Conservation (phyloP, 164 flowering plant genomes). For the Cinnamomum micranthum region DNA sequence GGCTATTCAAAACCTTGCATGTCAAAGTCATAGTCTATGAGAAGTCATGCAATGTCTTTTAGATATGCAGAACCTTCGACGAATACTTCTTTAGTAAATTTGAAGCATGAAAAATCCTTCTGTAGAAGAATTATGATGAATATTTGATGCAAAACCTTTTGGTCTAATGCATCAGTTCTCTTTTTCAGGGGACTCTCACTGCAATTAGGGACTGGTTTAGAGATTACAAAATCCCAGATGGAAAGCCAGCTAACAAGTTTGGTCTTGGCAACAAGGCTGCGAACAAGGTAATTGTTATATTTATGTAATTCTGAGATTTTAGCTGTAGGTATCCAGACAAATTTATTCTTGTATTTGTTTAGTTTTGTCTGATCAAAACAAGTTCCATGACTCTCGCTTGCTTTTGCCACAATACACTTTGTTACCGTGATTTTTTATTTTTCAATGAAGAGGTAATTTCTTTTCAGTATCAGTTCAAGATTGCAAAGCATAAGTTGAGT, state of each 20-base stretch:
- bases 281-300: constrained; percentile 54
- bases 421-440: too few species aligned
- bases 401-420: not conserved
- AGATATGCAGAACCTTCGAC: too few species aligned
- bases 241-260: constrained; percentile 93
- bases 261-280: constrained; percentile 96
- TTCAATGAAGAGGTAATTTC: not conserved
- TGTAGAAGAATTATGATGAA: too few species aligned
- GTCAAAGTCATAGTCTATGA: too few species aligned
- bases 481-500: constrained; percentile 1
- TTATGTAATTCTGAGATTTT: not conserved
- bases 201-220: constrained; percentile 98
- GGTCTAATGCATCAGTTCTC: constrained; percentile 7
- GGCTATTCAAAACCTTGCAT: too few species aligned
- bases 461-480: not conserved
- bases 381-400: not conserved
- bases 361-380: not conserved
- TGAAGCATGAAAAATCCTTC: not conserved
- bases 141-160: not conserved
- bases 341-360: too few species aligned
- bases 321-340: not conserved
- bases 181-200: constrained; percentile 82
- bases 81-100: not conserved
- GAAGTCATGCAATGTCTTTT: too few species aligned
- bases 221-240: constrained; percentile 98